Base-by-base conservation (phyloP, 202 grass and related monocot genomes). In the Panicum hallii region DNA sequence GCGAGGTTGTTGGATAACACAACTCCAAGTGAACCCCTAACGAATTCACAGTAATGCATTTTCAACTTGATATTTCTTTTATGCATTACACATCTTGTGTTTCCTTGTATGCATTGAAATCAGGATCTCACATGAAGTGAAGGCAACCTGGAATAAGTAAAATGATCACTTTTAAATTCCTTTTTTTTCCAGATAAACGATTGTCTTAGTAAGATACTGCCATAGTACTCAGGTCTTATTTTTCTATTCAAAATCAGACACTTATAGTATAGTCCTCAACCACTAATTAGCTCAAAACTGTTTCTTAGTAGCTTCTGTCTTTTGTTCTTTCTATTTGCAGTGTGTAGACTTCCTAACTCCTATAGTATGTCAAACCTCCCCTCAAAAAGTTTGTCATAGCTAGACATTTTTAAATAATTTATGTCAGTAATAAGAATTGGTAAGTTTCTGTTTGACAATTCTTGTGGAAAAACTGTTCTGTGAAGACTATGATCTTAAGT, bases 1-100 rank as follows among this genome's bases (percentile, higher is more conserved):
- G 86, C 85, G 81, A 90, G 97, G 79, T 92, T 99, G 79, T 91
- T 99, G 82, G 97, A 99, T 94, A 92, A 91, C 72, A 74, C 79
- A 86, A 74, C 84, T 80, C 84, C 91, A 87, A 91, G 79, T 70
- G 83, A 84, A 43, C 84, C 81, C 42, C 63, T 79, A 78, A 65
- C 86, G 68, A 85, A 89, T 75, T 79, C 81, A 89, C 91, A 86
- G 96, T 99, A 95, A 90, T 89, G 79, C 72, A 82, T 84, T 81
- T 82, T 81, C 69, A 67, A 81, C 76, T 84, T 68, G 52, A 56
- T 50, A 70, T 72, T 82, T 66, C 14, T 43, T 78, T 50, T 53
- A 78, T 83, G 14, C 54, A 72, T 81, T 66, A 48, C 0, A 19
- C 43, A 49, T 49, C 20, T 4, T 4, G 22, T 87, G 43, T 50